Evolutionary conservation across 108 stramenopile species (phyloP).

Genomic region (Cylindrotheca fusiformis): DNA sequence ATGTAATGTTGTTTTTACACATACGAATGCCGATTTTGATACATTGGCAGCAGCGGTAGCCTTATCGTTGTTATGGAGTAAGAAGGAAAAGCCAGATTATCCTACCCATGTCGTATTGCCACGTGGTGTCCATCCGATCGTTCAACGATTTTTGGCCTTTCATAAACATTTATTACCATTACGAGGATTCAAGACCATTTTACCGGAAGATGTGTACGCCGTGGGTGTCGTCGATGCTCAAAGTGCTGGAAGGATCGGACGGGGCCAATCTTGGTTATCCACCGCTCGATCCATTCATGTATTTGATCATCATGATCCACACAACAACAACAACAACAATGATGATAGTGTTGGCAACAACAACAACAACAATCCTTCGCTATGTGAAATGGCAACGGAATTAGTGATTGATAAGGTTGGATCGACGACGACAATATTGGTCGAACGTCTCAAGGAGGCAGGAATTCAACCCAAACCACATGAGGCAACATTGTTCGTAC

Average conservation of each 20-base stretch:
- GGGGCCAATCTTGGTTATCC: background rate
- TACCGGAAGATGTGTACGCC: background rate
- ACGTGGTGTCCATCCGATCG: background rate
- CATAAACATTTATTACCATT: background rate
- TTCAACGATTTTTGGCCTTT: background rate
- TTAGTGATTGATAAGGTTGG: background rate
- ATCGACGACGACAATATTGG: background rate
- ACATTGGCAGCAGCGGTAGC: background rate
- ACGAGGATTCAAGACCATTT: background rate
- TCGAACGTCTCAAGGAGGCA: background rate
- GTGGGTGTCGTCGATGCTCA: background rate
- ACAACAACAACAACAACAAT: background rate
- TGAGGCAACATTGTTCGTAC: background rate
- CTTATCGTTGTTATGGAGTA: background rate
- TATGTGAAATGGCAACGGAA: background rate
- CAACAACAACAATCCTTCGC: background rate
- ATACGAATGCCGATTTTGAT: background rate
- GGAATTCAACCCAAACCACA: background rate
- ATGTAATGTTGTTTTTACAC: background rate
- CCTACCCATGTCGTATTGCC: background rate
- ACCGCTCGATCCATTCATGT: background rate
- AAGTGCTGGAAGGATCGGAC: background rate
- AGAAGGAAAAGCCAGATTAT: background rate
- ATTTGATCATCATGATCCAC: background rate
- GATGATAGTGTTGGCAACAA: background rate